A percentile compares a stretch with the other conserved stretches of the same genome.
Evolutionary conservation across 345 rosid species (phyloP).

Genomic region (Arabis hirsuta): DNA sequence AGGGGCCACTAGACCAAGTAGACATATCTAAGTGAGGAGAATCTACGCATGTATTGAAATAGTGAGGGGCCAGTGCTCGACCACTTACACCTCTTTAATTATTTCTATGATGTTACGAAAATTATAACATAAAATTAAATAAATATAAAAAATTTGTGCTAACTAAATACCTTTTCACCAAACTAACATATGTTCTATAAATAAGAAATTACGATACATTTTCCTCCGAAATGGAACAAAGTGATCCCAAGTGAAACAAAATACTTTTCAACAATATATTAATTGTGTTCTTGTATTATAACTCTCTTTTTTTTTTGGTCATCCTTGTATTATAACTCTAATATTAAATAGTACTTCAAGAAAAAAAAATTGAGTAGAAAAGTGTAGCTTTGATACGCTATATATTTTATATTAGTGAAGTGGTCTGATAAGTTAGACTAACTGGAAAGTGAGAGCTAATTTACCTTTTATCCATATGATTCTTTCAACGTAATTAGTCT

Average conservation of each 20-base stretch:
- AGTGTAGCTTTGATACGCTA: conserved; percentile 1
- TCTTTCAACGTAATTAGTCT: conserved; percentile 4
- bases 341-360: conserved; percentile 2
- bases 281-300: neutral
- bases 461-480: neutral
- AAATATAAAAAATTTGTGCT: neutral
- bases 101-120: neutral
- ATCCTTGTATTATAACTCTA: neutral
- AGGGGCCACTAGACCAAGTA: conserved; percentile 20
- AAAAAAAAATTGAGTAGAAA: neutral
- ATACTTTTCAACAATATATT: conserved; percentile 30
- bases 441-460: conserved; percentile 12
- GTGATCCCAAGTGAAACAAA: neutral
- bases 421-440: conserved; percentile 2
- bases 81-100: conserved; percentile 14
- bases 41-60: neutral
- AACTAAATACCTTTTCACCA: conserved; percentile 1
- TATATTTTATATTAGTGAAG: neutral
- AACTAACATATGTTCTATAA: neutral
- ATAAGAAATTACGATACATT: neutral
- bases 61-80: conserved; percentile 27
- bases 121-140: neutral
- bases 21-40: conserved; percentile 11
- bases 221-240: conserved; percentile 19
- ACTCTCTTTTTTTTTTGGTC: no score